Conservation (phyloP, 805 yeast species). For the Barnettozyma salicaria region DNA sequence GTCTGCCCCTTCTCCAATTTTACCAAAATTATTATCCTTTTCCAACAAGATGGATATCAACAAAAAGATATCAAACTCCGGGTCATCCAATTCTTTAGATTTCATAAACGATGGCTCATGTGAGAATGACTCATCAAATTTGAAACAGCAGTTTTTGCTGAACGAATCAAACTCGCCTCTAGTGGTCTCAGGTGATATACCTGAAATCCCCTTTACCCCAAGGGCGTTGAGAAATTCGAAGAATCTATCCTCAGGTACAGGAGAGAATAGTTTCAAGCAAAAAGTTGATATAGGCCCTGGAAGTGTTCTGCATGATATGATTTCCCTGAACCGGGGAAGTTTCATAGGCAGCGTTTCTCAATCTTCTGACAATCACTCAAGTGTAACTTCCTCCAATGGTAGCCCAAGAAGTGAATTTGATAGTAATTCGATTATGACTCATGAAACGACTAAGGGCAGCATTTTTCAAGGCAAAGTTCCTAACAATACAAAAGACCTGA, state of each 20-base stretch:
- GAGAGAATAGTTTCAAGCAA: too few species aligned
- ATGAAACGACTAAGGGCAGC: conserved; percentile 15
- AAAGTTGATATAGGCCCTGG: neutral
- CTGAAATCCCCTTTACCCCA: conserved; percentile 24
- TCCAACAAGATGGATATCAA: conserved; percentile 6
- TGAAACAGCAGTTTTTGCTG: too few species aligned
- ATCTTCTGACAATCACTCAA: conserved; percentile 1
- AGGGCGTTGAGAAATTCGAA: conserved; percentile 12
- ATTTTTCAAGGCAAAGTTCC: too few species aligned
- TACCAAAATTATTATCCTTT: conserved; percentile 20
- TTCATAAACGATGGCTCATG: conserved; percentile 27
- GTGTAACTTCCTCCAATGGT: too few species aligned
- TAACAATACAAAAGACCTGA: conserved; percentile 4
- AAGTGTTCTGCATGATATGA: conserved; percentile 11
- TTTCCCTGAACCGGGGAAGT: conserved; percentile 13
- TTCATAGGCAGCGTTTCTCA: conserved; percentile 14
- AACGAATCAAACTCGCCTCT: neutral
- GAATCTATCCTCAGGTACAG: conserved; percentile 8
- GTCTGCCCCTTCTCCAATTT: conserved; percentile 22
- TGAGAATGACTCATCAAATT: too few species aligned
- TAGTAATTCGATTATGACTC: conserved; percentile 8
- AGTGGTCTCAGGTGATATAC: conserved; percentile 9
- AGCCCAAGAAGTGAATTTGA: too few species aligned
- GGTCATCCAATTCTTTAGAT: conserved; percentile 21
- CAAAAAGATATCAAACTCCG: conserved; percentile 16